Evolutionary conservation across 1,284 basidiomycete genomes (phyloP), one percentile per base, ranked within the genome.

Genomic region (Dichomitus squalens): DNA sequence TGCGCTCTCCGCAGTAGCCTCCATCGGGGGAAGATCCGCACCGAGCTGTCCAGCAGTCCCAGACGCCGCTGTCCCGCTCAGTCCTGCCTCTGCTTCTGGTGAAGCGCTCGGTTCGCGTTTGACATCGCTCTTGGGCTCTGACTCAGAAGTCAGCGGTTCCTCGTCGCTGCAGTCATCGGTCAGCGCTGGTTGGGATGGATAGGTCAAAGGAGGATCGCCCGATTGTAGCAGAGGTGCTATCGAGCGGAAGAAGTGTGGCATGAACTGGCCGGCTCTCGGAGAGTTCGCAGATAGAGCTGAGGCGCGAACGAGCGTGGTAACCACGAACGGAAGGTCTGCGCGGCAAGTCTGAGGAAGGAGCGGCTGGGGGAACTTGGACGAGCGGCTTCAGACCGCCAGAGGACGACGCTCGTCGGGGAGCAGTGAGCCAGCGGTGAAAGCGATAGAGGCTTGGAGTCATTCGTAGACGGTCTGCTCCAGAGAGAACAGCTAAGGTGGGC

Each of bases 401-500:
- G 2, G 53, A 55, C 2, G 61, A 59, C 5, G 60, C 55, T 27
- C 56, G 49, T 11, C 61, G 52, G 3, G 57, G 58, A 0, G 57
- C 40, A 7, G 57, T 0, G 52, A 41, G 6, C 61, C 59, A 14
- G 53, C 46, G 14, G 55, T 47, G 33, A 59, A 59, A 29, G 52
- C 63, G 23, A 56, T 63, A 53, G 60, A 4, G 66, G 58, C 20
- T 46, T 61, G 12, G 57, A 48, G 6, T 70, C 70, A 38, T 70
- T 65, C 60, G 68, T 66, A 9, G 72, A 73, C 27, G 83, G 76
- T 40, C 83, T 75, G 12, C 85, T 75, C 84, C 84, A 0, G 84
- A 79, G 4, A 75, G 62, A 0, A 73, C 74, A 12, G 71, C 80
- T 2, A 86, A 86, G 0, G 86, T 88, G 1, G 84, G 76, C 5